phyloP scores from a whole-genome alignment of 352 stramenopile species.

The Phytophthora niederhauseri region DNA sequence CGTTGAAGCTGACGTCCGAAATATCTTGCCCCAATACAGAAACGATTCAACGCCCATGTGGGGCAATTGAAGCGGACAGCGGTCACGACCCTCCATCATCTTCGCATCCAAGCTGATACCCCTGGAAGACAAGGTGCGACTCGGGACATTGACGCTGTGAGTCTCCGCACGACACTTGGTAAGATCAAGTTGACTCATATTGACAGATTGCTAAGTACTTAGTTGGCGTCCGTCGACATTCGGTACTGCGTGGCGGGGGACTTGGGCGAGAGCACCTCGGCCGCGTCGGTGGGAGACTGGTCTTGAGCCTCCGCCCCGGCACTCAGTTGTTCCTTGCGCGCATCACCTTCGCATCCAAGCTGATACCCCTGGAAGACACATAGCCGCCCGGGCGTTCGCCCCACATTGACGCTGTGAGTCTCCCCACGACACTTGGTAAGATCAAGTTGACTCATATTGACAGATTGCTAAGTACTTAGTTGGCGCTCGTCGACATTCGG shows the following conservation, averaged over 20 bases:
- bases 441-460: conserved; percentile 25
- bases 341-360: too few species aligned
- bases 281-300: conserved; percentile 1
- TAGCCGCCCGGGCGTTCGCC: too few species aligned
- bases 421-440: neutral
- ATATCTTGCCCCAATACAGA: too few species aligned
- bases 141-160: too few species aligned
- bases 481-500: conserved; percentile 32
- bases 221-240: conserved; percentile 28
- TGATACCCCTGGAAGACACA: too few species aligned
- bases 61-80: too few species aligned
- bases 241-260: conserved; percentile 38
- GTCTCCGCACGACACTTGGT: neutral
- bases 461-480: conserved; percentile 3
- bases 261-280: conserved; percentile 31
- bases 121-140: too few species aligned
- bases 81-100: too few species aligned
- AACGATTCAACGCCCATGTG: too few species aligned
- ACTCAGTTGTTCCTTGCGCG: conserved; percentile 38
- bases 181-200: conserved; percentile 21
- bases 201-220: conserved; percentile 8
- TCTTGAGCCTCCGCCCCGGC: conserved; percentile 7
- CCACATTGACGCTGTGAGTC: too few species aligned
- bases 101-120: too few species aligned
- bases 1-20: too few species aligned